phyloP scores from a whole-genome alignment of 1,139 yeast genomes.

The Saccharomyces pastorianus region DNA sequence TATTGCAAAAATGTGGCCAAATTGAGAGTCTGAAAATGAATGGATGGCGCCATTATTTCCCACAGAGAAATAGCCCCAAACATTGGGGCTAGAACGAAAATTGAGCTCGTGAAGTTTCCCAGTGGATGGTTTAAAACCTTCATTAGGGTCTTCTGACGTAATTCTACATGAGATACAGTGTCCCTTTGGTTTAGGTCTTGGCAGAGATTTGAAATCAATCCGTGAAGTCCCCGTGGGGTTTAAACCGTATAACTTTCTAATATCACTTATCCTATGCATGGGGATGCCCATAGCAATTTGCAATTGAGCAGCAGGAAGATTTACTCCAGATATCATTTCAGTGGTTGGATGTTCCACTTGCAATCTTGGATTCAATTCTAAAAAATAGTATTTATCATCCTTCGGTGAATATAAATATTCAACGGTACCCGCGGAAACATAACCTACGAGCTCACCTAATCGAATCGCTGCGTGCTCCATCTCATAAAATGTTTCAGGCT shows the following conservation, averaged over 20 bases:
- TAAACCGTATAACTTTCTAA: too few relatives aligned
- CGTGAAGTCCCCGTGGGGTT: slow-evolving; percentile 42
- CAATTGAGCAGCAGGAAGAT: too few relatives aligned
- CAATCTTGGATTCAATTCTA: too few relatives aligned
- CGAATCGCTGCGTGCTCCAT: slow-evolving; percentile 98
- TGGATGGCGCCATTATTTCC: slow-evolving; percentile 95
- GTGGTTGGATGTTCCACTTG: too few relatives aligned
- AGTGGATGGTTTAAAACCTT: slow-evolving; percentile 97
- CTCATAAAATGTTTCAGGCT: slow-evolving; percentile 68
- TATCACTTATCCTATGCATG: too few relatives aligned
- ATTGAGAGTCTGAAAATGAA: slow-evolving; percentile 95
- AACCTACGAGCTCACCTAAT: slow-evolving; percentile 91
- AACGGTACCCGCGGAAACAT: slow-evolving; percentile 97
- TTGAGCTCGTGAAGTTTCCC: slow-evolving; percentile 93
- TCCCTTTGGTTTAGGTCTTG: slow-evolving; percentile 94
- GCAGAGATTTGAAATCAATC: slow-evolving; percentile 84
- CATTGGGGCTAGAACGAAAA: slow-evolving; percentile 92
- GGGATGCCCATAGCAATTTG: too few relatives aligned
- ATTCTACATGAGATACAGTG: slow-evolving; percentile 98
- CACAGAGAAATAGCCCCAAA: slow-evolving; percentile 99
- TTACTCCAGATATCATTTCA: too few relatives aligned
- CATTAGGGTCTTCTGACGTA: slow-evolving; percentile 40
- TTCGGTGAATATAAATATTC: slow-evolving; percentile 91
- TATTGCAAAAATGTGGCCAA: slow-evolving; percentile 96
- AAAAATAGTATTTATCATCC: slow-evolving; percentile 33